Conservation (phyloP, 1,284 basidiomycete genomes). For the Ustilago curta region DNA sequence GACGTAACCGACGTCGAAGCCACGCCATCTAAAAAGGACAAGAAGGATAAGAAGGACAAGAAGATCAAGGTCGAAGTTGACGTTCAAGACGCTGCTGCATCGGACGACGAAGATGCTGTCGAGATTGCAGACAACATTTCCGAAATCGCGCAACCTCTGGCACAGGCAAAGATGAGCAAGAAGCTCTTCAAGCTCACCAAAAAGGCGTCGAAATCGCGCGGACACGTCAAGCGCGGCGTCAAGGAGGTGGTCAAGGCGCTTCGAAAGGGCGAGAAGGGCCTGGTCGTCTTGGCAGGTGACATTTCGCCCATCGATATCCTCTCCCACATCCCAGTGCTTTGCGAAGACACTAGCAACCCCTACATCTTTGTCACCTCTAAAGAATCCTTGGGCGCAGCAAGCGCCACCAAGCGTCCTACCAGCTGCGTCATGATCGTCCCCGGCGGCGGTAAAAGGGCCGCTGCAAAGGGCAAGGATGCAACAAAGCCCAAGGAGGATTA, state of each 20-base stretch:
- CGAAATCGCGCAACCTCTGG: conserved; percentile 65
- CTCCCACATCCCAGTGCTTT: conserved; percentile 92
- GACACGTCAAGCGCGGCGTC: conserved; percentile 69
- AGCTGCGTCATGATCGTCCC: conserved; percentile 89
- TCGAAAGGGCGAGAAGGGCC: conserved; percentile 69
- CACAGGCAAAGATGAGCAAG: conserved; percentile 62
- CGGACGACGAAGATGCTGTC: conserved; percentile 47
- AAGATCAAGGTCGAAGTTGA: conserved; percentile 36
- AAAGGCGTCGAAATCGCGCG: conserved; percentile 67
- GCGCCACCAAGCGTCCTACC: conserved; percentile 96
- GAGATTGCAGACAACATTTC: conserved; percentile 39
- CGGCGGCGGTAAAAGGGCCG: conserved; percentile 75
- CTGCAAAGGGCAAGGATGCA: conserved; percentile 74
- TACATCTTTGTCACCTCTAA: conserved; percentile 77
- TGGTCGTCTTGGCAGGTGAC: conserved; percentile 93
- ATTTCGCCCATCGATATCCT: conserved; percentile 99
- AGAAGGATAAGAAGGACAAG: conserved; percentile 61
- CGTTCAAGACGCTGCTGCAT: conserved; percentile 29
- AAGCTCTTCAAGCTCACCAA: conserved; percentile 69
- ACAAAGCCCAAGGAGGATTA: conserved; percentile 78
- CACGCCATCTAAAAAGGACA: conserved; percentile 49
- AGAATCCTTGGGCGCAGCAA: conserved; percentile 88
- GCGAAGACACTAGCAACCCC: conserved; percentile 93
- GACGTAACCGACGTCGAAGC: conserved; percentile 35
- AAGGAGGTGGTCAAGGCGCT: conserved; percentile 69